phyloP scores from a whole-genome alignment of 805 yeast genomes.

The Metschnikowia cubensis region DNA sequence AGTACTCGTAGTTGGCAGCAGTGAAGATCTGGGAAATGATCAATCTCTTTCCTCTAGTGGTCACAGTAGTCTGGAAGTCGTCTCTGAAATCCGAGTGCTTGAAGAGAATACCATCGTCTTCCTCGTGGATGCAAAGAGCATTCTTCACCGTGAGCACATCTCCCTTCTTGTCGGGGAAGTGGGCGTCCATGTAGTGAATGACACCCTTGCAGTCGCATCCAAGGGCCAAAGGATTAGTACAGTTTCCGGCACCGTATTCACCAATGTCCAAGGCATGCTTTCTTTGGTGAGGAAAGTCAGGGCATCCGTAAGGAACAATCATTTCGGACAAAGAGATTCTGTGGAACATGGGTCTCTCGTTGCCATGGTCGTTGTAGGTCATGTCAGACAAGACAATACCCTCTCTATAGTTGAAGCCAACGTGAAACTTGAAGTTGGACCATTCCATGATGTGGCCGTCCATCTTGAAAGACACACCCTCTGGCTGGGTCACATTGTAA shows the following conservation, averaged over 20 bases:
- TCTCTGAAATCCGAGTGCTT: constrained; percentile 86
- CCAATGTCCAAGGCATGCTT: constrained; percentile 86
- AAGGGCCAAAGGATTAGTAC: constrained; percentile 72
- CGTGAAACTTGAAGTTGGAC: constrained; percentile 74
- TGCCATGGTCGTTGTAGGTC: constrained; percentile 71
- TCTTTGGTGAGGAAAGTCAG: constrained; percentile 77
- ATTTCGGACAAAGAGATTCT: constrained; percentile 74
- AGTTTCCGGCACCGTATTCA: constrained; percentile 83
- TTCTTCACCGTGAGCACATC: constrained; percentile 67
- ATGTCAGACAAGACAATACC: constrained; percentile 77
- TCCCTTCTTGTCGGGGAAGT: constrained; percentile 64
- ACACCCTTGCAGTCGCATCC: constrained; percentile 88
- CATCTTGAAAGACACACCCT: constrained; percentile 75
- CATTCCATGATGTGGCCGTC: constrained; percentile 66
- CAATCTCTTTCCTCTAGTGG: constrained; percentile 70
- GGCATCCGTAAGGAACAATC: constrained; percentile 83
- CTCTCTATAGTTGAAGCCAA: constrained; percentile 83
- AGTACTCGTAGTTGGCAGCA: constrained; percentile 83
- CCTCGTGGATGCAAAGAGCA: constrained; percentile 82
- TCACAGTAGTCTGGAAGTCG: constrained; percentile 67
- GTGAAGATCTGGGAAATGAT: constrained; percentile 79
- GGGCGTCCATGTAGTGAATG: constrained; percentile 79
- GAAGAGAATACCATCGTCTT: constrained; percentile 74
- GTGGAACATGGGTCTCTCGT: constrained; percentile 70
- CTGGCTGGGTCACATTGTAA: constrained; percentile 70